These are phyloP conservation scores for Spongiforma sp. DNA, from an alignment of 1,284 basidiomycete species.

Conservation along the genomic window DNA sequence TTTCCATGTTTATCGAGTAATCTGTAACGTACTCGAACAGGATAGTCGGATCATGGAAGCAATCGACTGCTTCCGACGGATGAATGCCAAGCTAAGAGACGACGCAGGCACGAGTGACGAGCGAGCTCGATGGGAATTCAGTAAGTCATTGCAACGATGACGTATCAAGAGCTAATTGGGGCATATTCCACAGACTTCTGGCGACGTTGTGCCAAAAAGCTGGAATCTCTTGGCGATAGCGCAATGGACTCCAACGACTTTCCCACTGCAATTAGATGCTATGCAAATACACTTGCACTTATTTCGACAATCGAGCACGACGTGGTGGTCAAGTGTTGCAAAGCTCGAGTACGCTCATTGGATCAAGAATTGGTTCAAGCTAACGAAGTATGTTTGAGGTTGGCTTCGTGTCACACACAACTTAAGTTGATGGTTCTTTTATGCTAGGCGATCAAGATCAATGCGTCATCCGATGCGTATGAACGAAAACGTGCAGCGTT, in stretches of 20 bases:
- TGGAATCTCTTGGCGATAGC: background rate
- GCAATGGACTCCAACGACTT: background rate
- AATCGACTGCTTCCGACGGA: background rate
- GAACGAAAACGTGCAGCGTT: slow-evolving; percentile 1
- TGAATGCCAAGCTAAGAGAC: background rate
- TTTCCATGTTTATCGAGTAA: background rate
- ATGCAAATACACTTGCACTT: slow-evolving; percentile 2
- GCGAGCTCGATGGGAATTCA: background rate
- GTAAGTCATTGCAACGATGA: background rate
- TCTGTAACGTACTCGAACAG: slow-evolving; percentile 5
- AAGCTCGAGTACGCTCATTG: background rate
- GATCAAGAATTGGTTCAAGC: background rate
- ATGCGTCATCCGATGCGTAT: slow-evolving; percentile 5
- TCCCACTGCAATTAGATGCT: background rate
- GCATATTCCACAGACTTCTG: background rate
- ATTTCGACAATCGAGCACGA: background rate
- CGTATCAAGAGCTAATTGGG: background rate
- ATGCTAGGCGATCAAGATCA: background rate
- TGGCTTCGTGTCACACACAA: background rate
- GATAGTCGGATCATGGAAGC: slow-evolving; percentile 4
- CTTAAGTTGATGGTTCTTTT: background rate
- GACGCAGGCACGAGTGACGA: background rate
- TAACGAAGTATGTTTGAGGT: background rate
- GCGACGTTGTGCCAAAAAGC: background rate
- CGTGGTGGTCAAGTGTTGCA: slow-evolving; percentile 10